Conservation (phyloP, 1,139 yeast species). For the Taphrina sp. region DNA sequence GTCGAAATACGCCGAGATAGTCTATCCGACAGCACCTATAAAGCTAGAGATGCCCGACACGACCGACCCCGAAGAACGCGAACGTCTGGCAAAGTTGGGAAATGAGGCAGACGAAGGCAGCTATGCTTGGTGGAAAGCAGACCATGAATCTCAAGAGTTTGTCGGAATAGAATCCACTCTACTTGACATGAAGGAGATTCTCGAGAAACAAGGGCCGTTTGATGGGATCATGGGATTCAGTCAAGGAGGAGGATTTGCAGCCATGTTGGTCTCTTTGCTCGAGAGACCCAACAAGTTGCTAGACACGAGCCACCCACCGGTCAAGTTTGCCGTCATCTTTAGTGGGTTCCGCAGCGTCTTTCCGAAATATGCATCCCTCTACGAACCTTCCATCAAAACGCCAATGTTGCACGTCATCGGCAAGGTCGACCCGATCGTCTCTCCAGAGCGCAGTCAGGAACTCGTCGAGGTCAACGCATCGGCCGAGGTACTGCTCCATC, state of each 20-base stretch:
- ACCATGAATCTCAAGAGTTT: conserved; percentile 19
- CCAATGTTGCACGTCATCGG: conserved; percentile 79
- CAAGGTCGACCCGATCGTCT: conserved; percentile 82
- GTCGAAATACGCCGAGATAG: conserved; percentile 19
- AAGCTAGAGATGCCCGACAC: conserved; percentile 26
- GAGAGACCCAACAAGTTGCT: conserved; percentile 30
- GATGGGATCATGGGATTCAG: conserved; percentile 87
- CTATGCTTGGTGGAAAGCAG: conserved; percentile 33
- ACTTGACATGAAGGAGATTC: conserved; percentile 44
- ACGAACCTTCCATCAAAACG: conserved; percentile 48
- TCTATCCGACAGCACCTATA: conserved; percentile 21
- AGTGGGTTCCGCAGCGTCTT: conserved; percentile 73
- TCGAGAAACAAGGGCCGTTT: conserved; percentile 75
- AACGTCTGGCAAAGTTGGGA: conserved; percentile 29
- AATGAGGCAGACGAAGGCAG: conserved; percentile 31
- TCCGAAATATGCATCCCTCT: conserved; percentile 52
- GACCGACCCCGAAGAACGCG: conserved; percentile 28
- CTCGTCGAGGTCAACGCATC: conserved; percentile 57
- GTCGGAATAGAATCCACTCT: conserved; percentile 21
- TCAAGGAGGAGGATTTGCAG: conserved; percentile 88
- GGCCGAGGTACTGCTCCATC: conserved; percentile 56
- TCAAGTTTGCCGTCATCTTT: conserved; percentile 70
- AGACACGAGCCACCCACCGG: conserved; percentile 47
- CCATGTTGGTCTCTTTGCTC: conserved; percentile 36
- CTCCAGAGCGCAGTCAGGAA: conserved; percentile 63